Evolutionary conservation across 371 early-diverging fungal genomes (phyloP), one percentile per base, ranked within the genome.

Genomic region (Batkoa obscura): DNA sequence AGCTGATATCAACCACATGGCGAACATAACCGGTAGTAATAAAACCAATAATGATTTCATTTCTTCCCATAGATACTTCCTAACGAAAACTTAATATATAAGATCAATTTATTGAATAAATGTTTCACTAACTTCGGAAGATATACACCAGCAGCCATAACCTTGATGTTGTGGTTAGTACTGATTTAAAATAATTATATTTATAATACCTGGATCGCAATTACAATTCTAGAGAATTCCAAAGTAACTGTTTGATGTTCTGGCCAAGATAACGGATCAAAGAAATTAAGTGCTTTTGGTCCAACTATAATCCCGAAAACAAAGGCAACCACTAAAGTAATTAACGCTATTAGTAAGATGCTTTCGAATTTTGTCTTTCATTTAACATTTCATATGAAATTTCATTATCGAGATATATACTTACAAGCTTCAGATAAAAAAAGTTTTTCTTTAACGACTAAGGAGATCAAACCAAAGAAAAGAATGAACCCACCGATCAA

Each of bases 381-480:
- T 23, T 23, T 23, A 23, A 13, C 8, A 15, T 13, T 13, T 8
- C 8, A 17, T 47, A 13, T 47, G 17, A 17, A 13, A 47, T 15
- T 6, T 15, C 8, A 8, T 6, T 15, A 9, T 15, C 17, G 47
- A 41, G 23, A 15, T 45, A 17, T 45, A 6, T 12, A 68, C 73
- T 74, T 78, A 81, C 81, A 75, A 31, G 94, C 80, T 72, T 95
- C 97, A 39, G 89, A 85, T 58, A 97, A 63, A 68, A 83, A 90
- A 48, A 93, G 75, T 6, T 76, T 70, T 59, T 97, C 94, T 62
- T 94, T 95, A 55, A 91, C 68, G 63, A 89, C 74, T 64, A 93
- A 75, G 15, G 94, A 94, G 42, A 94, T 73, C 57, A 90, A 78
- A 1, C 92, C 90, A 62, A 89, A 90, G 50, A 83, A 58, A 37